These are phyloP conservation scores for Citrus inodora DNA, from an alignment of 345 rosid genomes.

Conservation along the genomic window DNA sequence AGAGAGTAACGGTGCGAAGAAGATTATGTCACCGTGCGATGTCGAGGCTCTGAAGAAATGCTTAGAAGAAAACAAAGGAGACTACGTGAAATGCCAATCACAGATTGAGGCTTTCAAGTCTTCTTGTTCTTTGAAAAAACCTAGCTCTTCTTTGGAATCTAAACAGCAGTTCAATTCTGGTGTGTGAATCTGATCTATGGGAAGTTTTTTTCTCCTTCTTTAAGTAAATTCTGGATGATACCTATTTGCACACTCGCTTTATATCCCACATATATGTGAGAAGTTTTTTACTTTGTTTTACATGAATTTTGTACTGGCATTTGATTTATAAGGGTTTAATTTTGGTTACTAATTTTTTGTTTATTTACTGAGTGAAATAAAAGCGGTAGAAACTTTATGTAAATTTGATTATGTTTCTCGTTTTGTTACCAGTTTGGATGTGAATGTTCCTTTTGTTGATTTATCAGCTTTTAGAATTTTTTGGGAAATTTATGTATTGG, in stretches of 20 bases:
- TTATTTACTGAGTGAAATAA: background rate
- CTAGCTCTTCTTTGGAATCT: slow-evolving; percentile 23
- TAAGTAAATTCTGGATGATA: background rate
- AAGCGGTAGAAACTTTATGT: background rate
- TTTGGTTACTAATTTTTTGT: background rate
- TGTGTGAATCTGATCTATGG: background rate
- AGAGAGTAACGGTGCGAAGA: slow-evolving; percentile 37
- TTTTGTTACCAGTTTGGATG: background rate
- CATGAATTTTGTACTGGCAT: background rate
- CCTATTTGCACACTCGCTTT: background rate
- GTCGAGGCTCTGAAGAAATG: slow-evolving; percentile 89
- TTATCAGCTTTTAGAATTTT: background rate
- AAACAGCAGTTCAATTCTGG: background rate
- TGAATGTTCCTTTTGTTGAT: background rate
- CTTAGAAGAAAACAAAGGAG: slow-evolving; percentile 81
- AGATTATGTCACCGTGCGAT: slow-evolving; percentile 58
- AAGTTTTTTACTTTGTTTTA: background rate
- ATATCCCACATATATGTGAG: background rate
- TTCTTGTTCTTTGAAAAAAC: slow-evolving; percentile 61
- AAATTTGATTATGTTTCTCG: background rate
- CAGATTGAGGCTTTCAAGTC: slow-evolving; percentile 79
- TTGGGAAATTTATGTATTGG: background rate
- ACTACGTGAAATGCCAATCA: slow-evolving; percentile 59
- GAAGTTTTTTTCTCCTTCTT: too few species aligned
- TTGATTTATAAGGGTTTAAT: background rate